These are phyloP conservation scores for Alternaria alternata DNA, from an alignment of 2,329 filamentous ascomycete genomes.

Conservation along the genomic window DNA sequence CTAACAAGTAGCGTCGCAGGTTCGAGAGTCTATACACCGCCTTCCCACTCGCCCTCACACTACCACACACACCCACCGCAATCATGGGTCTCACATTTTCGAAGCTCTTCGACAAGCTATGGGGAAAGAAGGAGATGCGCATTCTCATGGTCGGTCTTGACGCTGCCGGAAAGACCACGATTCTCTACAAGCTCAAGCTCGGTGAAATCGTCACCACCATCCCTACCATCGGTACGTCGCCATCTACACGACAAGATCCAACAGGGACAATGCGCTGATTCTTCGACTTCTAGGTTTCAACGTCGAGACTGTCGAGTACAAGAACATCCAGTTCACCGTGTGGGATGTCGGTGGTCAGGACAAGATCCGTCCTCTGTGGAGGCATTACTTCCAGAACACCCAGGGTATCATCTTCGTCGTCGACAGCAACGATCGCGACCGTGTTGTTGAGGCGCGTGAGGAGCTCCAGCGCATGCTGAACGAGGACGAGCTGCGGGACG, in stretches of 20 bases:
- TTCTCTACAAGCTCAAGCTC: conserved; percentile 98
- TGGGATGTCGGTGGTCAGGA: conserved; percentile 99
- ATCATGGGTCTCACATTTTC: conserved; percentile 93
- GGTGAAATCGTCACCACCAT: conserved; percentile 98
- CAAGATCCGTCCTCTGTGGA: conserved; percentile 97
- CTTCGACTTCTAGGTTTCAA: conserved; percentile 73
- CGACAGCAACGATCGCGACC: conserved; percentile 88
- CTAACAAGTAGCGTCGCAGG: conserved; percentile 33
- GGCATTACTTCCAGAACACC: conserved; percentile 95
- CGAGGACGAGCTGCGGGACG: conserved; percentile 97
- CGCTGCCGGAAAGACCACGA: conserved; percentile 96
- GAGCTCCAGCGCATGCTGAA: conserved; percentile 98
- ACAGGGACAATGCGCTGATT: conserved; percentile 34
- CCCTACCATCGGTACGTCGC: conserved; percentile 78
- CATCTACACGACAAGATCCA: conserved; percentile 8
- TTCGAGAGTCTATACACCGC: conserved; percentile 50
- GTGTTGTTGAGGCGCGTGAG: conserved; percentile 91
- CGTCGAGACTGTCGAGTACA: conserved; percentile 98
- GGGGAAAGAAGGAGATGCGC: conserved; percentile 98
- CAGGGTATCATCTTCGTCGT: conserved; percentile 99
- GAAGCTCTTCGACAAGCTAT: conserved; percentile 98
- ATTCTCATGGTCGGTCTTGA: conserved; percentile 98
- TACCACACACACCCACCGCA: conserved; percentile 57
- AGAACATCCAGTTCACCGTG: conserved; percentile 99
- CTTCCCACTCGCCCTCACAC: conserved; percentile 31